These are phyloP conservation scores for Globisporangium yorkense DNA, from an alignment of 352 stramenopile genomes.

Conservation along the genomic window DNA sequence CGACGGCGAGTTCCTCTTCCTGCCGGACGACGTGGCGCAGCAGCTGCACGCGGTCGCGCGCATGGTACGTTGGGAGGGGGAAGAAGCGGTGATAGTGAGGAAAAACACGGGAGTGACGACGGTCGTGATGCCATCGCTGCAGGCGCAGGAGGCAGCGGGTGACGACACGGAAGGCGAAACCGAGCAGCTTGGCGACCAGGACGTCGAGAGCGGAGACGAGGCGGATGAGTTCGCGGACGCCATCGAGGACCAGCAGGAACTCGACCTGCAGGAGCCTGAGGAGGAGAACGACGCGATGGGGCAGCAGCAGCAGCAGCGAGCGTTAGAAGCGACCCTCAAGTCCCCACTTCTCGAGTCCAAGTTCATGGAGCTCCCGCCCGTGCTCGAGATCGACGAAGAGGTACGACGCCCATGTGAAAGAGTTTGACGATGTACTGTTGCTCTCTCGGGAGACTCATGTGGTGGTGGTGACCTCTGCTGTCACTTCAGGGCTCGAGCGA, in stretches of 20 bases:
- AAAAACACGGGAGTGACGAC: background rate
- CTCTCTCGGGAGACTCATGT: background rate
- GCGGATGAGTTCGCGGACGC: constrained; percentile 12
- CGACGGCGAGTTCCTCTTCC: constrained; percentile 74
- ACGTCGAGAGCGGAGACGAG: constrained; percentile 1
- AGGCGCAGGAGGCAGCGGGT: background rate
- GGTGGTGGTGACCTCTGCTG: background rate
- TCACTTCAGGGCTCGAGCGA: constrained; percentile 15
- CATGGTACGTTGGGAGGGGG: constrained; percentile 28
- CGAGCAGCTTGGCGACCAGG: background rate
- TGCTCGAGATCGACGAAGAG: constrained; percentile 50
- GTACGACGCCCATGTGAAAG: constrained; percentile 1
- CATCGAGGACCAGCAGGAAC: constrained; percentile 17
- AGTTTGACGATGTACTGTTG: background rate
- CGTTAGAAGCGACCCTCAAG: constrained; percentile 15
- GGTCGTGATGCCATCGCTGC: background rate
- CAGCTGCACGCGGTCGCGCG: constrained; percentile 58
- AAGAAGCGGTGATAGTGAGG: background rate
- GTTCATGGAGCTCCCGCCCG: constrained; percentile 35
- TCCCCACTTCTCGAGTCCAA: constrained; percentile 23
- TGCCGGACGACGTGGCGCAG: constrained; percentile 54
- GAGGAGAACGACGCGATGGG: constrained; percentile 6
- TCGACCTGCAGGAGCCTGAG: constrained; percentile 23
- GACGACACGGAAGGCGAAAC: background rate
- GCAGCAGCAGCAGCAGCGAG: constrained; percentile 1